Base-by-base conservation (phyloP, 495 filamentous ascomycete species). In the Aspergillus incahuasiensis region DNA sequence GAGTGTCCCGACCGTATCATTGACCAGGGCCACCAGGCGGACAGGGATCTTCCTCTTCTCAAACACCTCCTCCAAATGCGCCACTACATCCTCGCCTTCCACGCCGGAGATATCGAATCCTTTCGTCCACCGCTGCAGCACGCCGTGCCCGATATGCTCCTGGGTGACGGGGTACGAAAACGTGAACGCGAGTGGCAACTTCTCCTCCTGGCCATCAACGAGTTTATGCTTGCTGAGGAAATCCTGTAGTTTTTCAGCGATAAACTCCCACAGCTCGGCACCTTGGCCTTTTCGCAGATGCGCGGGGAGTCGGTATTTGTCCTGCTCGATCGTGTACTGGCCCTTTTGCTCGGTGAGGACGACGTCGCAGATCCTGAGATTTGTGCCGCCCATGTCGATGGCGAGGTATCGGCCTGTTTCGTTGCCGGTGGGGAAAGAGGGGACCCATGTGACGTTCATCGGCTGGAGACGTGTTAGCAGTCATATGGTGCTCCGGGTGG, bases 401-500 rank as follows among this genome's bases (percentile, higher is more conserved):
- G 92, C 92, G 48, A 97, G 75, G 63, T 82, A 91, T 25, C 83
- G 89, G 50, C 92, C 92, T n/a, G 79, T 86, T 71, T 97, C 92
- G 58, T 87, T 60, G 55, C 92, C 90, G 63, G 83, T 85, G 39
- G 92, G 92, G 67, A 83, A 91, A 41, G 78, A 82, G 82, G 91
- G 94, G 57, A 91, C 89, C 92, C 92, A 97, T 41, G 92, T 95
- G 32, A 91, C 83, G 73, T 96, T 95, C 92, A 97, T 97, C 52
- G 92, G 92, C 90, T 95, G 45, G 32, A 15, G 48, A n/a, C 57
- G 57, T 58, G 65, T 65, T 62, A 21, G 25, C 42, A 35, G 43
- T 20, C 21, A 30, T 20, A 15, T 47, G 34, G 44, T n/a, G n/a
- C 6, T 38, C 35, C 12, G 20, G 35, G 20, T 40, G 45, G 34